These are phyloP conservation scores for Phaeotremella fagi DNA, from an alignment of 768 basidiomycete genomes.

Conservation along the genomic window DNA sequence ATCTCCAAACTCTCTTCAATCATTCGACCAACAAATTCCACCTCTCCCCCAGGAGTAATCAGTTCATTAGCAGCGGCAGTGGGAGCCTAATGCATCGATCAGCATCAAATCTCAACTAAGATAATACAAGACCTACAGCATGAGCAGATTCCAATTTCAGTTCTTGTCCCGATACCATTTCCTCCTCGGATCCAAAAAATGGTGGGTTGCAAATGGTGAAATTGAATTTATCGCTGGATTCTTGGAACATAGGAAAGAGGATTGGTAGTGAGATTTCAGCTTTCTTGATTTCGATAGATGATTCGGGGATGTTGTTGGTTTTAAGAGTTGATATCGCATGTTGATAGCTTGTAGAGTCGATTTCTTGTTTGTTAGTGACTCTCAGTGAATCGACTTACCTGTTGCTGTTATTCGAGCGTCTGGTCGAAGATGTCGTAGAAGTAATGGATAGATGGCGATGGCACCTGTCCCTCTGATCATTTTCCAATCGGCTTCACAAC, in stretches of 20 bases:
- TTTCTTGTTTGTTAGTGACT: constrained; percentile 53
- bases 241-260: constrained; percentile 51
- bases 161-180: constrained; percentile 59
- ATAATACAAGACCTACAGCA: constrained; percentile 56
- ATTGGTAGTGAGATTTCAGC: constrained; percentile 50
- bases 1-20: constrained; percentile 64
- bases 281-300: constrained; percentile 55
- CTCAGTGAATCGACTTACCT: constrained; percentile 11
- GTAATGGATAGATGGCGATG: constrained; percentile 79
- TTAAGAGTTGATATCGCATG: constrained; percentile 60
- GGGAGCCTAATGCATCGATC: constrained; percentile 60
- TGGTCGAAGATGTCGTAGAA: constrained; percentile 46
- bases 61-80: constrained; percentile 84
- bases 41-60: constrained; percentile 84
- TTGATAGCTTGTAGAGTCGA: constrained; percentile 61
- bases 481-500: too few species aligned
- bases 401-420: constrained; percentile 22
- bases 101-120: not conserved
- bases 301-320: constrained; percentile 55
- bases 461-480: constrained; percentile 83
- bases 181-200: constrained; percentile 74
- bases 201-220: constrained; percentile 97
- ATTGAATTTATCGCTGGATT: constrained; percentile 51
- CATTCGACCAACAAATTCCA: constrained; percentile 69
- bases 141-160: constrained; percentile 64